These are phyloP conservation scores for Crithidia expoeki DNA, from an alignment of 208 protist species.

Conservation along the genomic window DNA sequence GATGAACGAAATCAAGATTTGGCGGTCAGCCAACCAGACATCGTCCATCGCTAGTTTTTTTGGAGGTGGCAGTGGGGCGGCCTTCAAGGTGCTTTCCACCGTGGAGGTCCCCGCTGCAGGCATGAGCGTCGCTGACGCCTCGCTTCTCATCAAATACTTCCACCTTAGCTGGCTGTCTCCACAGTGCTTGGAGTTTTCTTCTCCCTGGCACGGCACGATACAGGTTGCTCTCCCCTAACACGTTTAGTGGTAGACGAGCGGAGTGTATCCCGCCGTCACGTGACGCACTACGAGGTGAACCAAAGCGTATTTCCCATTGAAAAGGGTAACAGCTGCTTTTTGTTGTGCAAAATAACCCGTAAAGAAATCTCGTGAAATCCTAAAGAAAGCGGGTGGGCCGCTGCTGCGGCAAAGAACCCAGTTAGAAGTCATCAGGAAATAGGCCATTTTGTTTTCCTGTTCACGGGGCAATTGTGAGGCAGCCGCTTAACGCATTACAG, in stretches of 20 bases:
- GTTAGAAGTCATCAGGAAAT: too few species aligned
- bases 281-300: too few species aligned
- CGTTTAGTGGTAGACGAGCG: not conserved
- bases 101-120: conserved; percentile 35
- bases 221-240: conserved; percentile 41
- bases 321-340: too few species aligned
- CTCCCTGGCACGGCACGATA: conserved; percentile 75
- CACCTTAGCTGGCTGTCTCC: conserved; percentile 80
- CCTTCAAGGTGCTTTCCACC: conserved; percentile 36
- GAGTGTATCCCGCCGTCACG: too few species aligned
- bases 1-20: conserved; percentile 72
- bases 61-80: conserved; percentile 18
- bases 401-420: too few species aligned
- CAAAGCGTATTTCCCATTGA: too few species aligned
- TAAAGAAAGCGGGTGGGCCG: not conserved
- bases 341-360: not conserved
- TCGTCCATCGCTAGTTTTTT: conserved; percentile 48
- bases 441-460: not conserved
- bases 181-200: conserved; percentile 76
- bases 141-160: conserved; percentile 53
- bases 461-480: too few species aligned
- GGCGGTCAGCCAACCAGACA: conserved; percentile 47
- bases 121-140: conserved; percentile 4
- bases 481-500: too few species aligned
- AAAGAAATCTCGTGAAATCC: too few species aligned